Evolutionary conservation across 768 basidiomycete genomes (phyloP), one percentile per base, ranked within the genome.

Genomic region (Chalciporus chontae): DNA sequence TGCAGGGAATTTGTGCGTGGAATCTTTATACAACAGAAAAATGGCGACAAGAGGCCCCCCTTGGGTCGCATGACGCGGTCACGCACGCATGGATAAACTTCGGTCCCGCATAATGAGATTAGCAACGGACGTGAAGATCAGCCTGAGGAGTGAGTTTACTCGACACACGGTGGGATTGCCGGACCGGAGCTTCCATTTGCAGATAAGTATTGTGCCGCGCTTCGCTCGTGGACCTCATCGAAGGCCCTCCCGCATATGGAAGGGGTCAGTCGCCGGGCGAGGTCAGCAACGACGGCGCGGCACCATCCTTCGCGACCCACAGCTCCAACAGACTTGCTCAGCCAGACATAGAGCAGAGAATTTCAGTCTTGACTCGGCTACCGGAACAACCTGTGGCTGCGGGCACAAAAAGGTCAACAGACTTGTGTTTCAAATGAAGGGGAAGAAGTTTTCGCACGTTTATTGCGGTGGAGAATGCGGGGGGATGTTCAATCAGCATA

Each of bases 1-100:
- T 15, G 15, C n/a, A 9, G 17, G 7, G 19, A 8, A 38, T 31
- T 23, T 11, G 37, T 38, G 27, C 11, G 32, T 41, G 17, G 17
- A 21, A 11, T 21, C 23, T 40, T 43, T 39, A 39, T 46, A 32
- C 17, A 8, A 17, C 19, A n/a, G 32, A 26, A 36, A 5, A 31
- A 38, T 8, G 27, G 38, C 11, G 10, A 31, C 1, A 11, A 36
- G 18, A 40, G 1, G 18, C 26, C 1, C 19, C 19, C n/a, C 42
- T 42, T 11, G 5, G 34, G 42, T 44, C 48, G 15, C 43, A 45
- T 38, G 32, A 37, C 13, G 24, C 23, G 0, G 41, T 27, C 41
- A 42, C 26, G 26, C 34, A 48, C 44, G 24, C 39, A 17, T 32
- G 43, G 31, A 54, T 27, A 54, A 32, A 43, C 34, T 10, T 41